Evolutionary conservation across 148 eudicot species (phyloP).

Genomic region (Spergularia marina): DNA sequence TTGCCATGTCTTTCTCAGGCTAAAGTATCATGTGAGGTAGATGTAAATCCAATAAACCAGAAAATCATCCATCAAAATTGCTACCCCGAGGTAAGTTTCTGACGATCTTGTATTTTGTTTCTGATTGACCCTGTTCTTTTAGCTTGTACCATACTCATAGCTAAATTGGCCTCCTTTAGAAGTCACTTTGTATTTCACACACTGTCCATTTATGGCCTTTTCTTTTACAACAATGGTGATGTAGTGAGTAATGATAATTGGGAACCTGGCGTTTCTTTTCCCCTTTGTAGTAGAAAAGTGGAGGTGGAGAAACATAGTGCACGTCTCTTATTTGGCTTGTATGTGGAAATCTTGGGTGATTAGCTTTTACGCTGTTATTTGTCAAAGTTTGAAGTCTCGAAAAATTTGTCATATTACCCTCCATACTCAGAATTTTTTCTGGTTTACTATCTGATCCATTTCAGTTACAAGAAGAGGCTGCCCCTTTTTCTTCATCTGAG

Average conservation of each 20-base stretch:
- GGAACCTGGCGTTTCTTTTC: background rate
- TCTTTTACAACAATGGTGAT: background rate
- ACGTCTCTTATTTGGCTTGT: too few species aligned
- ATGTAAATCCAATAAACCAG: conserved; percentile 45
- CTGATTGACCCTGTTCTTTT: background rate
- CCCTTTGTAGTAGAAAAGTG: background rate
- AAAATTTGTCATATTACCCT: background rate
- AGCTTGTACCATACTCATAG: background rate
- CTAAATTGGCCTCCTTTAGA: background rate
- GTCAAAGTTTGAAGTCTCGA: too few species aligned
- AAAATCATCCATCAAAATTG: conserved; percentile 52
- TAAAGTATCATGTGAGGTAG: conserved; percentile 51
- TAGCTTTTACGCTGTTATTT: too few species aligned
- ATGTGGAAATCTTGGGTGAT: too few species aligned
- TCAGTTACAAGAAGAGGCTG: too few species aligned
- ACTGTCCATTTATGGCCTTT: background rate
- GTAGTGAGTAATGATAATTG: background rate
- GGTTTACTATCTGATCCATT: background rate
- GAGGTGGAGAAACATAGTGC: too few species aligned
- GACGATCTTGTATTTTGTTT: background rate
- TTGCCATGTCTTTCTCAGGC: conserved; percentile 28
- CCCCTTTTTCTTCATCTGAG: background rate
- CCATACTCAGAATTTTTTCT: background rate
- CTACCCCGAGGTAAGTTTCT: conserved; percentile 45
- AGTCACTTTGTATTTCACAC: background rate